A percentile compares a stretch with the other conserved stretches of the same genome.
These are phyloP conservation scores for Nothophoma quercina DNA, from an alignment of 2,329 filamentous ascomycete genomes.

Conservation along the genomic window DNA sequence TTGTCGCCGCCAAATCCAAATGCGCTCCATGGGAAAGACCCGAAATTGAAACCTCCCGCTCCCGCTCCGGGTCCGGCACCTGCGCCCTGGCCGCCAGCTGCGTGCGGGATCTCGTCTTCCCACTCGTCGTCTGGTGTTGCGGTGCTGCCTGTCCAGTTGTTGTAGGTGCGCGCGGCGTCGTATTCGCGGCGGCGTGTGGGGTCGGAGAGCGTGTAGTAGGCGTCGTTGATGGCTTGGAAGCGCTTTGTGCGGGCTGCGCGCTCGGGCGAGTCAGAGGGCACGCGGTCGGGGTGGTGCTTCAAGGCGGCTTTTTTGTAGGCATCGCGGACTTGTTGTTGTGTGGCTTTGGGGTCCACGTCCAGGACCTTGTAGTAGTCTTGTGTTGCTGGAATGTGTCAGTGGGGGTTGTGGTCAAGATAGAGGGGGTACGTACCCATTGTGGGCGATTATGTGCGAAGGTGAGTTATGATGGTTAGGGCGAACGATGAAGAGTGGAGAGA, in stretches of 20 bases:
- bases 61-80: slow-evolving; percentile 26
- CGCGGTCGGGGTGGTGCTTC: slow-evolving; percentile 92
- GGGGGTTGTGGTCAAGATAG: neutral
- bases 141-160: slow-evolving; percentile 54
- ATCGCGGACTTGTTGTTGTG: slow-evolving; percentile 83
- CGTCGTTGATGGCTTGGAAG: slow-evolving; percentile 92
- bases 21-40: slow-evolving; percentile 78
- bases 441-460: neutral
- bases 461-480: neutral
- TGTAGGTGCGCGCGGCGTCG: slow-evolving; percentile 73
- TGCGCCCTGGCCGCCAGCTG: neutral
- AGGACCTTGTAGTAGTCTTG: slow-evolving; percentile 54
- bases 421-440: slow-evolving; percentile 1
- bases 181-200: slow-evolving; percentile 79
- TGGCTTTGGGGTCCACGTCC: slow-evolving; percentile 75
- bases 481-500: neutral
- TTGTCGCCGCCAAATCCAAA: slow-evolving; percentile 67
- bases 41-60: slow-evolving; percentile 22
- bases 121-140: slow-evolving; percentile 55
- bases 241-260: slow-evolving; percentile 80
- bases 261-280: slow-evolving; percentile 83
- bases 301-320: slow-evolving; percentile 94
- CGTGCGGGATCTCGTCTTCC: slow-evolving; percentile 59
- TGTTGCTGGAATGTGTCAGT: slow-evolving; percentile 7
- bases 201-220: slow-evolving; percentile 91